Evolutionary conservation across 2,329 filamentous ascomycete species (phyloP).

Genomic region (Lasiodiplodia hormozganensis): DNA sequence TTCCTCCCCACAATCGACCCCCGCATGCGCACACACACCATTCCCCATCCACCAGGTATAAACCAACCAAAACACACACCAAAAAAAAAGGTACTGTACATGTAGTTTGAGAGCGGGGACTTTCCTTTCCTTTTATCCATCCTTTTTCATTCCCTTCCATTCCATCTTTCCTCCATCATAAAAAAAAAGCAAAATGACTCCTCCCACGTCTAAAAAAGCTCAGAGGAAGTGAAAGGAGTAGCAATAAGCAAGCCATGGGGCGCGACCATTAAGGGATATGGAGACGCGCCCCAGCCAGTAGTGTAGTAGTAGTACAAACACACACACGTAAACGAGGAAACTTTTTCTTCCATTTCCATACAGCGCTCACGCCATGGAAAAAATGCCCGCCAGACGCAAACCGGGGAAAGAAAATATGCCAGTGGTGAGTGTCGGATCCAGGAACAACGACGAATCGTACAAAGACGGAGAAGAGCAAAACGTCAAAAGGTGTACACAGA

Average conservation of each 20-base stretch:
- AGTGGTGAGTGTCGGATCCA: neutral
- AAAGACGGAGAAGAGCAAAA: neutral
- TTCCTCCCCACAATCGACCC: neutral
- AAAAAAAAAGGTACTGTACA: conserved; percentile 16
- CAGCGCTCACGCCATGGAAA: conserved; percentile 20
- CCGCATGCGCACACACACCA: neutral
- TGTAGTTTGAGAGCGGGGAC: conserved; percentile 22
- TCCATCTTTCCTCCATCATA: conserved; percentile 5
- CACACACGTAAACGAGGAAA: neutral
- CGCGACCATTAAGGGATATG: neutral
- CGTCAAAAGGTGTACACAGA: neutral
- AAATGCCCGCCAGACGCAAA: conserved; percentile 9
- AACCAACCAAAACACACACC: neutral
- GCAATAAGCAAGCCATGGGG: neutral
- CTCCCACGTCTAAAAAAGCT: neutral
- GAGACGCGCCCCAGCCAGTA: neutral
- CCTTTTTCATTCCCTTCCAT: neutral
- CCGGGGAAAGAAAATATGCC: neutral
- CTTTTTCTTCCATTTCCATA: neutral
- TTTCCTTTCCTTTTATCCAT: conserved; percentile 3
- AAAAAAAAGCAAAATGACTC: conserved; percentile 6
- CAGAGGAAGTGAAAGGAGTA: neutral
- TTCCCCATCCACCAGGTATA: conserved; percentile 8
- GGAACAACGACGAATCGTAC: conserved; percentile 2
- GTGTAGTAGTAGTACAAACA: conserved; percentile 19